Conservation (phyloP, 768 basidiomycete genomes). For the Crassisporium funariophilum region DNA sequence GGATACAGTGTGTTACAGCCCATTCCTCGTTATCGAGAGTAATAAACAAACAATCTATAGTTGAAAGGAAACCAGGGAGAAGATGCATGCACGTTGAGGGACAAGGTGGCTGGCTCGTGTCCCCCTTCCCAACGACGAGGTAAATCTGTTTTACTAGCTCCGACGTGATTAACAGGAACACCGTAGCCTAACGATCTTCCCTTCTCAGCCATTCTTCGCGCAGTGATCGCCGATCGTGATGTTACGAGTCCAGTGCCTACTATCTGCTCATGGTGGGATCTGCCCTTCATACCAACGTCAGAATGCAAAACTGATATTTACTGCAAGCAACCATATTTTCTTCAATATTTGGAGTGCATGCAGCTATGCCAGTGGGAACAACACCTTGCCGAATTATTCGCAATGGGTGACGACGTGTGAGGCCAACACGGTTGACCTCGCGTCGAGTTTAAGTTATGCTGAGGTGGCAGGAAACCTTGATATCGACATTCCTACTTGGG, state of each 20-base stretch:
- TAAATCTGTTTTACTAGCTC: background rate
- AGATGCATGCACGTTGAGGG: background rate
- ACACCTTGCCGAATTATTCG: constrained; percentile 22
- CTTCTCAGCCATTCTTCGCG: background rate
- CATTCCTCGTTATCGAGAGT: too few relatives aligned
- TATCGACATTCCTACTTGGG: constrained; percentile 20
- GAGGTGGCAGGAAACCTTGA: constrained; percentile 6
- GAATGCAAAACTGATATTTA: background rate
- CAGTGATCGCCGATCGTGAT: background rate
- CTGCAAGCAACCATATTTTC: constrained; percentile 31
- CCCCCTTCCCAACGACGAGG: background rate
- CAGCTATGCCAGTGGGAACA: constrained; percentile 24
- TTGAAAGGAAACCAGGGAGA: background rate
- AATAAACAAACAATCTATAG: background rate
- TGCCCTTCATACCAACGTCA: background rate
- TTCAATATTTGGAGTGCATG: constrained; percentile 32
- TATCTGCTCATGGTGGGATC: constrained; percentile 25
- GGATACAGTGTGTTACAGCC: background rate
- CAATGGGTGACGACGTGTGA: constrained; percentile 22
- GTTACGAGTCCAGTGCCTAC: constrained; percentile 8
- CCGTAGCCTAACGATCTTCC: background rate
- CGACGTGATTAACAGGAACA: background rate
- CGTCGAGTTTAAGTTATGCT: constrained; percentile 5
- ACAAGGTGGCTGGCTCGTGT: background rate
- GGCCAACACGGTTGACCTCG: constrained; percentile 12